Percentiles rank a stretch among this genome's conserved stretches.
Conservation (phyloP, 2,329 filamentous ascomycete genomes). For the Trichoderma sp. region DNA sequence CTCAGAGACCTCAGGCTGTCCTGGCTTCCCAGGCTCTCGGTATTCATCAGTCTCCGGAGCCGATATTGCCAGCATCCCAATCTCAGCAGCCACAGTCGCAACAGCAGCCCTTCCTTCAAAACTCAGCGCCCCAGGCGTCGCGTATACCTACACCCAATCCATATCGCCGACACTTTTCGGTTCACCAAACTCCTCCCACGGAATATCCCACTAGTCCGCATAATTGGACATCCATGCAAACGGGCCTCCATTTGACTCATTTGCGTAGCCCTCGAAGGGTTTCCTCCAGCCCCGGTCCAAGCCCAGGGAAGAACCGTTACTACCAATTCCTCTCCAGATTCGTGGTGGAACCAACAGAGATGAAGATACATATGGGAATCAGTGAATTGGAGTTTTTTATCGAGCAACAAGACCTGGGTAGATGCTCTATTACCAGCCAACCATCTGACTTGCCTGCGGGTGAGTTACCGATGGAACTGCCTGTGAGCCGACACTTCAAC, state of each 20-base stretch:
- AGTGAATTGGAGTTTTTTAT: slow-evolving; percentile 53
- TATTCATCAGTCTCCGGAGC: background rate
- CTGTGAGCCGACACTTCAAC: slow-evolving; percentile 46
- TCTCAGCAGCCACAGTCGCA: background rate
- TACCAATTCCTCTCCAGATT: slow-evolving; percentile 62
- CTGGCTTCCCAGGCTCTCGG: background rate
- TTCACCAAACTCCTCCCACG: slow-evolving; percentile 17
- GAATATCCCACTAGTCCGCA: slow-evolving; percentile 47
- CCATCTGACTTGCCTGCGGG: slow-evolving; percentile 31
- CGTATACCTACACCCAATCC: background rate
- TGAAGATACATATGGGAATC: slow-evolving; percentile 40
- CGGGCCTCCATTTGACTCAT: slow-evolving; percentile 50
- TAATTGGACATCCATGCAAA: slow-evolving; percentile 45
- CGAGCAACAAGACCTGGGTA: slow-evolving; percentile 37
- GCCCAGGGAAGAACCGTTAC: slow-evolving; percentile 39
- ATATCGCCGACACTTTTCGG: background rate
- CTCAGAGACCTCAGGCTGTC: background rate
- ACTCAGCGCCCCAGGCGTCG: background rate
- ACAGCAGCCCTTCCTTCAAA: background rate
- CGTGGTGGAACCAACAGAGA: slow-evolving; percentile 47
- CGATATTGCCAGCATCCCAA: background rate
- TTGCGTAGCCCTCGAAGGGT: slow-evolving; percentile 51
- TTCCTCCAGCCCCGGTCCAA: slow-evolving; percentile 28
- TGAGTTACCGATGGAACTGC: slow-evolving; percentile 33
- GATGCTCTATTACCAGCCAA: slow-evolving; percentile 39